These are phyloP conservation scores for Magnaporthiopsis poae DNA, from an alignment of 2,329 filamentous ascomycete species.

Conservation along the genomic window DNA sequence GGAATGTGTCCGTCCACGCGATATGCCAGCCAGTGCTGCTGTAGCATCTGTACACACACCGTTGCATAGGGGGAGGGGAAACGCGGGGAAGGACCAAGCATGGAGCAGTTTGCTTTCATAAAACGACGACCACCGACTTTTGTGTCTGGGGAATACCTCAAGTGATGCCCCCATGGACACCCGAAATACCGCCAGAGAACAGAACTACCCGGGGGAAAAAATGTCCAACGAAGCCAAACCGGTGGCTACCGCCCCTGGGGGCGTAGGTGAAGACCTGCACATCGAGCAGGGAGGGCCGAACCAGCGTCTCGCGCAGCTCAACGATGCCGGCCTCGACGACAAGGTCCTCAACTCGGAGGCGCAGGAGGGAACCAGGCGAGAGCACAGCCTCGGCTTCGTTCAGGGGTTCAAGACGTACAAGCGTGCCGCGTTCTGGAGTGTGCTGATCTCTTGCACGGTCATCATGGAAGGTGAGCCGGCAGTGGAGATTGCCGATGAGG, in stretches of 20 bases:
- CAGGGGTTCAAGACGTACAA: constrained; percentile 31
- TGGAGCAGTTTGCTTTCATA: no score
- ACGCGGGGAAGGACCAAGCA: no score
- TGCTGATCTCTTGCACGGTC: constrained; percentile 19
- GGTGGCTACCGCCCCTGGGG: neutral
- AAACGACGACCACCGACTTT: no score
- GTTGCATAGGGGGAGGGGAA: no score
- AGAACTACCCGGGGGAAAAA: neutral
- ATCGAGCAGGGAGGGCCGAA: constrained; percentile 18
- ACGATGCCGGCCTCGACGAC: constrained; percentile 24
- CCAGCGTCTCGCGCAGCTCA: constrained; percentile 19
- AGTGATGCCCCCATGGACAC: no score
- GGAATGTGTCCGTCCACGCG: no score
- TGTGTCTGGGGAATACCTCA: no score
- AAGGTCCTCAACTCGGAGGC: constrained; percentile 29
- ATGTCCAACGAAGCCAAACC: constrained; percentile 4
- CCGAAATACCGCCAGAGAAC: no score
- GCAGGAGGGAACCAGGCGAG: constrained; percentile 25
- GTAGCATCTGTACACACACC: no score
- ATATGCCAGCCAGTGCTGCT: no score
- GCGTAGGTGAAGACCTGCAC: neutral
- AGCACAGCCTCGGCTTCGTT: constrained; percentile 26
- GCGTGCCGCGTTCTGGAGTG: constrained; percentile 30
- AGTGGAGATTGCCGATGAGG: no score
- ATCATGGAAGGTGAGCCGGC: constrained; percentile 33